Evolutionary conservation across 177 flowering plant species (phyloP), one percentile per base, ranked within the genome.

Genomic region (Vitis hybrid): DNA sequence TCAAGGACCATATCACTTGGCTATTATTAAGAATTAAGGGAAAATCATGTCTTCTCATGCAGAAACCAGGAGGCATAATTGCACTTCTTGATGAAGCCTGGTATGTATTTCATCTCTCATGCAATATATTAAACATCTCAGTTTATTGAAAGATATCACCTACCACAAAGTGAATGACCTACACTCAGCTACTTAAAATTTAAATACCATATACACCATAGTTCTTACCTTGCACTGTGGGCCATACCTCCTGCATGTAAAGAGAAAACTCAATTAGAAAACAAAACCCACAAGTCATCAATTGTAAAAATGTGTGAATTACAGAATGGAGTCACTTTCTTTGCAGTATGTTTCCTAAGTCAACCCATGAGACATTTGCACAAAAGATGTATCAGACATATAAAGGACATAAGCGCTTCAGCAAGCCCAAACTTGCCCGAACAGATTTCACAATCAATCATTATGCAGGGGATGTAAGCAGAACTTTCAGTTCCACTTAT

Each of bases 51-150:
- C 15, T 56, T 65, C 69, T 17, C 26, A 34, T 85, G 84, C 94
- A 93, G 98, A 93, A 93, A 87, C 97, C 94, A 34, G 98, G 98
- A 21, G 98, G 97, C 10, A 91, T 91, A 62, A 91, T 92, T 68
- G 94, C 97, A 57, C 92, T 92, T 70, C 89, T 92, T 56, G 97
- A 92, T 83, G 97, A 92, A 82, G 96, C 96, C 73, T 92, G 97
- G 97, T 92, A 85, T n/a, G 86, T 30, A 54, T 12, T 58, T 70
- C 32, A 13, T 56, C 55, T 40, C 30, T 19, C 60, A 70, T 74
- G 56, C 52, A 48, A 13, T 34, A 13, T 12, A 19, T 56, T 60
- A 11, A 52, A 56, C 19, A 70, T 63, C 51, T 49, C 30, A 63
- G 18, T 2, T 4, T 8, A 63, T 7, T 19, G 18, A 63, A 49